Percentiles rank a stretch among this genome's conserved stretches.
Conservation (phyloP, 2,329 filamentous ascomycete species). For the Metarhizium album region DNA sequence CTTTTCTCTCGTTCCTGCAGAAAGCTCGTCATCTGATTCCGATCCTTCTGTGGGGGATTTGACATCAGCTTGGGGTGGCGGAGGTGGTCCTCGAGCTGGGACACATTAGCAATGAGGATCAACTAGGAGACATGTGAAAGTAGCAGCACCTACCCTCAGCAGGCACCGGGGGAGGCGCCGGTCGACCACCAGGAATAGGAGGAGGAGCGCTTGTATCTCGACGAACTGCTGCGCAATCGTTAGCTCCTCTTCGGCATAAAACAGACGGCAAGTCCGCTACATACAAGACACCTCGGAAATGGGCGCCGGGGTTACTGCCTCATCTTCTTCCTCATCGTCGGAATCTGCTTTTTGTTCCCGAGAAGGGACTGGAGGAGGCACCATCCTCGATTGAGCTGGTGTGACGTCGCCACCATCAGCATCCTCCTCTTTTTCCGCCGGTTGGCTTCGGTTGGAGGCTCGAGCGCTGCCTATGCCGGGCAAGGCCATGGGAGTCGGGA, state of each 20-base stretch:
- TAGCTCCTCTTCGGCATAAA: constrained; percentile 11
- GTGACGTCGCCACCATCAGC: constrained; percentile 3
- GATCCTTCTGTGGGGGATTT: constrained; percentile 67
- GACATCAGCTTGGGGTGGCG: constrained; percentile 38
- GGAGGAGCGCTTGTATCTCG: constrained; percentile 27
- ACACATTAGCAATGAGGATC: not conserved
- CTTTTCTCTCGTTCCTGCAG: constrained; percentile 37
- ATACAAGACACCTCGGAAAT: constrained; percentile 12
- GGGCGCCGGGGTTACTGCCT: constrained; percentile 24
- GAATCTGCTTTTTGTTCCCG: constrained; percentile 14
- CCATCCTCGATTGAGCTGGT: constrained; percentile 12
- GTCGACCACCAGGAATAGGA: constrained; percentile 39
- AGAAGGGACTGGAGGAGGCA: constrained; percentile 20
- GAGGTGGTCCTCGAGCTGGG: constrained; percentile 53
- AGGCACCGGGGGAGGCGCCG: constrained; percentile 47
- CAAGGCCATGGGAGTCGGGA: constrained; percentile 53
- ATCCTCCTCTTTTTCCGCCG: constrained; percentile 11
- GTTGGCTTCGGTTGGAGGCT: constrained; percentile 29
- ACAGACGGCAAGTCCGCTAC: not conserved
- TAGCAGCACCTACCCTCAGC: constrained; percentile 42
- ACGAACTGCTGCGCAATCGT: constrained; percentile 20
- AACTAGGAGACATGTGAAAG: not conserved
- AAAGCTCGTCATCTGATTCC: constrained; percentile 81
- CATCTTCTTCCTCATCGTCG: constrained; percentile 24
- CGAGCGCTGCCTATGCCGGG: constrained; percentile 59